phyloP scores from a whole-genome alignment of 345 rosid genomes.

The Populus tremula region DNA sequence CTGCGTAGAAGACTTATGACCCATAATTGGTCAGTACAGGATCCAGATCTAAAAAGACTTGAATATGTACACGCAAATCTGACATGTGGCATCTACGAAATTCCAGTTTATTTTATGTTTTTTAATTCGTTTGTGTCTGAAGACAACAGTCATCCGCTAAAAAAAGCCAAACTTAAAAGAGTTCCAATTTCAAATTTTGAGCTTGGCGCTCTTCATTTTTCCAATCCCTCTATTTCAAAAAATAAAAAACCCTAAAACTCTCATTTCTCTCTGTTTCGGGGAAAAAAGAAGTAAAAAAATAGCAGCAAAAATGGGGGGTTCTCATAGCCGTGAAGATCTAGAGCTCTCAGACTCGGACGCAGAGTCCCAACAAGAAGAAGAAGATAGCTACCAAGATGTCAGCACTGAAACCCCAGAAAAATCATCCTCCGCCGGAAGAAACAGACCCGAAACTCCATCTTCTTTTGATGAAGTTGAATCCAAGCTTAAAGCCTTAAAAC shows the following conservation, averaged over 20 bases:
- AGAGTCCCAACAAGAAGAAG: conserved; percentile 38
- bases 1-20: too few species aligned
- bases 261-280: not conserved
- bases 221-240: not conserved
- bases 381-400: conserved; percentile 49
- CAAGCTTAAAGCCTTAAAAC: conserved; percentile 54
- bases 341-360: conserved; percentile 65
- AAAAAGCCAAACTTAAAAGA: not conserved
- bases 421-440: conserved; percentile 31
- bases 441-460: conserved; percentile 43
- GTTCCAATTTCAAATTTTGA: conserved; percentile 54
- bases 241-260: not conserved
- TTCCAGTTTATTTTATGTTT: too few species aligned
- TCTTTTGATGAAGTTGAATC: conserved; percentile 67
- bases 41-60: too few species aligned
- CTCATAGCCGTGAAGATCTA: conserved; percentile 68
- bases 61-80: too few species aligned
- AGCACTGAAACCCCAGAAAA: conserved; percentile 46
- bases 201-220: conserved; percentile 37
- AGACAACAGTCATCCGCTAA: not conserved
- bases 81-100: too few species aligned
- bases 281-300: not conserved
- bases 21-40: too few species aligned
- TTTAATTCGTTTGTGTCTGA: too few species aligned
- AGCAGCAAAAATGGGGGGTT: conserved; percentile 51